phyloP scores from a whole-genome alignment of 306 rosid genomes.

The Quercus variabilis region DNA sequence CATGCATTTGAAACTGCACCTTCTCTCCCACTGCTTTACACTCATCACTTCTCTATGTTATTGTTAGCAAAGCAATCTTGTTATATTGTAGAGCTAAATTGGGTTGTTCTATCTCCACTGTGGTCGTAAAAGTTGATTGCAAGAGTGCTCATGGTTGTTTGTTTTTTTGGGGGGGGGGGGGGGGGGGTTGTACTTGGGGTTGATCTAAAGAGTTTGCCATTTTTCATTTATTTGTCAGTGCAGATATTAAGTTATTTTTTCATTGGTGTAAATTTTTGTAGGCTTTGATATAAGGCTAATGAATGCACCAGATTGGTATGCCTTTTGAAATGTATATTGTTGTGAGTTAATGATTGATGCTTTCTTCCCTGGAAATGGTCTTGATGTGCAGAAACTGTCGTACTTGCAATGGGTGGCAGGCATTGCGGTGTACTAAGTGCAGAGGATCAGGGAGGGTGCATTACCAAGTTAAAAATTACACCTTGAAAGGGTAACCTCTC shows the following conservation, averaged over 20 bases:
- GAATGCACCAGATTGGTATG: not conserved
- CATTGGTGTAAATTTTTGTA: not conserved
- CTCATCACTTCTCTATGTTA: not conserved
- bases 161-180: too few relatives aligned
- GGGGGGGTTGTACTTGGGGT: too few relatives aligned
- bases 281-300: not conserved
- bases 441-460: conserved; percentile 86
- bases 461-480: conserved; percentile 82
- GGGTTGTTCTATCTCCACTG: not conserved
- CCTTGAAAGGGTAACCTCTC: conserved; percentile 52
- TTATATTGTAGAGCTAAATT: not conserved
- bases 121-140: not conserved
- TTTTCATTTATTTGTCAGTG: not conserved
- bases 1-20: not conserved
- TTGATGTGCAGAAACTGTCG: conserved; percentile 61
- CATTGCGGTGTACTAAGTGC: conserved; percentile 84
- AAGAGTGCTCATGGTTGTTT: not conserved
- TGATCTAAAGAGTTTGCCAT: not conserved
- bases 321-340: not conserved
- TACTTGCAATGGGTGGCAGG: conserved; percentile 96
- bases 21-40: not conserved
- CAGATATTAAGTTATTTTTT: not conserved
- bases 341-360: conserved; percentile 7
- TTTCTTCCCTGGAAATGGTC: conserved; percentile 24
- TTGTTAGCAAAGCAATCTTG: not conserved